Conservation (phyloP, 2,329 filamentous ascomycete genomes). For the Clonostachys solani region DNA sequence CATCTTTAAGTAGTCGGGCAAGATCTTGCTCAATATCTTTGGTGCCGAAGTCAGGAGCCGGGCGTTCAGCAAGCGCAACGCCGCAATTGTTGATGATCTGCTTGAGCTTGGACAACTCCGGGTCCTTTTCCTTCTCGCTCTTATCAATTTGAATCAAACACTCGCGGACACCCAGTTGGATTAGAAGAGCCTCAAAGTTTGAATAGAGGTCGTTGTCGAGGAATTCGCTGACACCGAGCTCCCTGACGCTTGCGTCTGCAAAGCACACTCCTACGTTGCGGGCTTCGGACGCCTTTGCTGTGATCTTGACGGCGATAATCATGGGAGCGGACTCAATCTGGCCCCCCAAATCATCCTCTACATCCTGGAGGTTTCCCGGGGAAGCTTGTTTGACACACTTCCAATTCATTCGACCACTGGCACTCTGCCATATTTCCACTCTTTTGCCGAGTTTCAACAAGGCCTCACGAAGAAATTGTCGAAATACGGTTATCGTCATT, state of each 20-base stretch:
- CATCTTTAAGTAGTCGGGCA: conserved; percentile 80
- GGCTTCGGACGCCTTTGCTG: conserved; percentile 79
- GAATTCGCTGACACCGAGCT: conserved; percentile 95
- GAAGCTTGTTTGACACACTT: conserved; percentile 89
- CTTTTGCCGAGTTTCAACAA: conserved; percentile 88
- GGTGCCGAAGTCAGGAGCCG: conserved; percentile 72
- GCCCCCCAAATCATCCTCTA: conserved; percentile 89
- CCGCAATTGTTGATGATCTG: conserved; percentile 91
- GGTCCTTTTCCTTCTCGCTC: conserved; percentile 78
- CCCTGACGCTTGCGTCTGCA: conserved; percentile 91
- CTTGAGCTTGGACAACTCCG: conserved; percentile 80
- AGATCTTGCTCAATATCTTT: conserved; percentile 97
- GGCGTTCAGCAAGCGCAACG: conserved; percentile 80
- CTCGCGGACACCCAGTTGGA: conserved; percentile 93
- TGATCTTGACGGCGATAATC: conserved; percentile 91
- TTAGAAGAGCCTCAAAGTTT: conserved; percentile 93
- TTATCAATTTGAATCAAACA: conserved; percentile 81
- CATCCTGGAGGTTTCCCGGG: conserved; percentile 92
- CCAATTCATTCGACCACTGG: conserved; percentile 80
- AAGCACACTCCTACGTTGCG: conserved; percentile 93
- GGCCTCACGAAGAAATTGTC: conserved; percentile 91
- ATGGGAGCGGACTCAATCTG: conserved; percentile 88
- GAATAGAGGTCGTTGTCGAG: conserved; percentile 98
- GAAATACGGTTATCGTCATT: conserved; percentile 91
- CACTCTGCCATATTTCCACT: conserved; percentile 82